Evolutionary conservation across 2,329 filamentous ascomycete species (phyloP).

Genomic region (Pseudodiploospora longispora): DNA sequence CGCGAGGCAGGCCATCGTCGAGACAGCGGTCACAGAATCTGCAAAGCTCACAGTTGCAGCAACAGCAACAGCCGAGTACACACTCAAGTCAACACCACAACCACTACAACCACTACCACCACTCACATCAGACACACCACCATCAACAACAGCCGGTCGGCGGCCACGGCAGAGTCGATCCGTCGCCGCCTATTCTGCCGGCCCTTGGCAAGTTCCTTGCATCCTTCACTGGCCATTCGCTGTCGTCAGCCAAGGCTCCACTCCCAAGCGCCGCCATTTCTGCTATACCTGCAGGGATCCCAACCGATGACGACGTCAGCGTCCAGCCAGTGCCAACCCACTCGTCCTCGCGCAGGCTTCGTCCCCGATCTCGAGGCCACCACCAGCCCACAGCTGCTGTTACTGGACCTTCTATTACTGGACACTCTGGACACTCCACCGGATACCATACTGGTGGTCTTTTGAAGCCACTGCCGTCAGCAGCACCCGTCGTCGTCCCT

Average conservation of each 20-base stretch:
- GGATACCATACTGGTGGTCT: too few relatives aligned
- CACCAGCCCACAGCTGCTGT: too few relatives aligned
- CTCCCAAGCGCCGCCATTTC: background rate
- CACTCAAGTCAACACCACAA: background rate
- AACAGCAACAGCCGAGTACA: background rate
- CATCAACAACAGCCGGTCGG: background rate
- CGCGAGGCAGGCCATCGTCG: conserved; percentile 4
- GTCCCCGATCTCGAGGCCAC: too few relatives aligned
- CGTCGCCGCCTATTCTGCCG: conserved; percentile 4
- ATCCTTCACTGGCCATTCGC: conserved; percentile 7
- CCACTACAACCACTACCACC: conserved; percentile 1
- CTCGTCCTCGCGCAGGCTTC: too few relatives aligned
- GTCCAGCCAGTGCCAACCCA: conserved; percentile 10
- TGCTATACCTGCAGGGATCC: conserved; percentile 14
- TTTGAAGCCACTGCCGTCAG: too few relatives aligned
- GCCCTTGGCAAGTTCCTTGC: conserved; percentile 10
- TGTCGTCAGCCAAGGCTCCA: background rate
- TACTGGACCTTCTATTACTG: too few relatives aligned
- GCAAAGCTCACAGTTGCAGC: background rate
- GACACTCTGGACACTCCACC: too few relatives aligned
- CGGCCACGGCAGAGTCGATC: background rate
- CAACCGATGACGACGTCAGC: conserved; percentile 23
- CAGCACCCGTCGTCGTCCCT: too few relatives aligned
- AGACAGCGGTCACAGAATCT: background rate
- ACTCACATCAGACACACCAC: background rate